phyloP scores from a whole-genome alignment of 1,284 basidiomycete species.

The Filobasidium uniguttulatum region DNA sequence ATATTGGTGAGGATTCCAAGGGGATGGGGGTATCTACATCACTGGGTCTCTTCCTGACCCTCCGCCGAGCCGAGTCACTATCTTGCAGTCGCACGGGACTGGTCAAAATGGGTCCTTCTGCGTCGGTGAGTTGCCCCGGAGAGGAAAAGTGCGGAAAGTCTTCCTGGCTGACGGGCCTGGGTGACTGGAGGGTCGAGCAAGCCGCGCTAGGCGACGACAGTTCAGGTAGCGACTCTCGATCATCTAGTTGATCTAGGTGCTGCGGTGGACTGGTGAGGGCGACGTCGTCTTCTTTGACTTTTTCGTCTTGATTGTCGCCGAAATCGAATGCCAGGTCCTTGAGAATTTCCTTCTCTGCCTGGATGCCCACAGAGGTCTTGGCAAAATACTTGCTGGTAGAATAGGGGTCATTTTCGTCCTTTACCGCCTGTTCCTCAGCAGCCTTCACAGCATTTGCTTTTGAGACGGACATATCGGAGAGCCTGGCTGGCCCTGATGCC shows the following conservation, averaged over 20 bases:
- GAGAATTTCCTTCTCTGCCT: too few relatives aligned
- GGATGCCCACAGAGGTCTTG: too few relatives aligned
- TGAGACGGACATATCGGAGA: constrained; percentile 22
- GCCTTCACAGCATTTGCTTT: neutral
- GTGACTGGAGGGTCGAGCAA: constrained; percentile 1
- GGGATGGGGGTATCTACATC: too few relatives aligned
- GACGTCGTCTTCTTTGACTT: neutral
- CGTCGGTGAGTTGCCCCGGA: too few relatives aligned
- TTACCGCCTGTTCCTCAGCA: neutral
- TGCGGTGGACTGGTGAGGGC: constrained; percentile 5
- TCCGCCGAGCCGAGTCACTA: too few relatives aligned
- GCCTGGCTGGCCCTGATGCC: constrained; percentile 23
- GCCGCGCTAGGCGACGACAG: neutral
- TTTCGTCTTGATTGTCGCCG: neutral
- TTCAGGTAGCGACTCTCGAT: neutral
- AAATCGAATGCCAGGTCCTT: constrained; percentile 4
- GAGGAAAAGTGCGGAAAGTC: constrained; percentile 36
- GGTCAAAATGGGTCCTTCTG: too few relatives aligned
- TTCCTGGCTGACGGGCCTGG: neutral
- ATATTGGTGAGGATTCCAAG: too few relatives aligned
- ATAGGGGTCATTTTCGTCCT: neutral
- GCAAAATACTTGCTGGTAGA: too few relatives aligned
- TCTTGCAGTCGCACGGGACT: too few relatives aligned
- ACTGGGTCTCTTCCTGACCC: too few relatives aligned
- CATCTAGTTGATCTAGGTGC: too few relatives aligned